These are phyloP conservation scores for Colletotrichum scovillei DNA, from an alignment of 2,329 filamentous ascomycete species.

Conservation along the genomic window DNA sequence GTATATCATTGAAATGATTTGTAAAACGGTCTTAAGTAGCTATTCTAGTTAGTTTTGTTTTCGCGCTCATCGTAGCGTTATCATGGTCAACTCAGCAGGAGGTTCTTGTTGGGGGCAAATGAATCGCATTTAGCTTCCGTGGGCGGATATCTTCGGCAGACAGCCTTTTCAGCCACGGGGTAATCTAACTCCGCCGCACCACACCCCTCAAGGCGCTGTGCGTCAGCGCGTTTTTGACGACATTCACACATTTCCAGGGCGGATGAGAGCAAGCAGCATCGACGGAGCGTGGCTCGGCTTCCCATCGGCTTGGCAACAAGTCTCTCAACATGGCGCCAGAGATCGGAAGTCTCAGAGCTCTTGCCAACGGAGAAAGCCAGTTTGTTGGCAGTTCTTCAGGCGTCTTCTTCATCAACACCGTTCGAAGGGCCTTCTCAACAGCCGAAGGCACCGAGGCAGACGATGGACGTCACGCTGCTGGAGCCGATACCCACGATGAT, in stretches of 20 bases:
- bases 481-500: background rate
- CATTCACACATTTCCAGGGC: no score
- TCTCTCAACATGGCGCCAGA: constrained; percentile 1
- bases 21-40: no score
- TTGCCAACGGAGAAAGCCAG: constrained; percentile 50
- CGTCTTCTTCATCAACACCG: constrained; percentile 65
- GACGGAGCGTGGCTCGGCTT: no score
- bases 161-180: background rate
- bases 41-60: no score
- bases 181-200: constrained; percentile 1
- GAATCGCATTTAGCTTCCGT: no score
- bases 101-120: no score
- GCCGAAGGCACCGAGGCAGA: constrained; percentile 31
- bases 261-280: no score
- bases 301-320: background rate
- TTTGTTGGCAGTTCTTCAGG: constrained; percentile 64
- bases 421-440: constrained; percentile 60
- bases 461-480: constrained; percentile 35
- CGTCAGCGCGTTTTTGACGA: no score
- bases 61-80: no score
- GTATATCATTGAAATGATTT: no score
- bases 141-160: background rate
- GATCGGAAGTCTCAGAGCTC: constrained; percentile 33
- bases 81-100: no score
- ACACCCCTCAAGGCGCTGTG: no score